Evolutionary conservation across 108 stramenopile genomes (phyloP), one percentile per base, ranked within the genome.

Genomic region (Cyclotella sp.): DNA sequence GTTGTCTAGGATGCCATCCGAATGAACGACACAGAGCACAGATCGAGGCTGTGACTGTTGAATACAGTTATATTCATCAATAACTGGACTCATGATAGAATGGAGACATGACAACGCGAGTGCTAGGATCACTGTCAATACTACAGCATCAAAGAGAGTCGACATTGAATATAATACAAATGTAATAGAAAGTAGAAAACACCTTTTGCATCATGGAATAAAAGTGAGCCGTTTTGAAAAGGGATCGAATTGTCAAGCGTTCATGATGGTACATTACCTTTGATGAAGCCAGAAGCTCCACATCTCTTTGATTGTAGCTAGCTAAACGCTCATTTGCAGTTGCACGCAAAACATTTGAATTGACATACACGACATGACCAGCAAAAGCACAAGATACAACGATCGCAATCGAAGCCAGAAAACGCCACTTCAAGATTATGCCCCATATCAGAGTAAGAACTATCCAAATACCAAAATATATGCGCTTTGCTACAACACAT

Each of bases 61-160:
- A 19, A 72, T n/a, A 24, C 58, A 40, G 55, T 78, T 70, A 49
- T 55, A 55, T 39, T 79, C 78, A 53, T 67, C 59, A 46, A 68
- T 57, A 14, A 79, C 58, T 18, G 78, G 78, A 21, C 78, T 40
- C 26, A 57, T 26, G 0, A 60, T 54, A 21, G 78, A 59, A 60
- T 79, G 78, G 14, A 28, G 27, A 14, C 42, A 22, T 4, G 78
- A 28, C 8, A 79, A 16, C 28, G 44, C 10, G 22, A 52, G 16
- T 12, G 72, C 41, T 4, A 57, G 11, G 3, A 73, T 14, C 10
- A 72, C 51, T 29, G 49, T 52, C 16, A 61, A 9, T 13, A 68
- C 19, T 13, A 68, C 19, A 24, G 68, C 28, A 28, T 51, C 65
- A 28, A 19, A 9, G 10, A 79, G 49, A 3, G 51, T 64, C 15